A percentile compares a stretch with the other conserved stretches of the same genome.
Evolutionary conservation across 768 basidiomycete genomes (phyloP).

Genomic region (Tulasnella sp.): DNA sequence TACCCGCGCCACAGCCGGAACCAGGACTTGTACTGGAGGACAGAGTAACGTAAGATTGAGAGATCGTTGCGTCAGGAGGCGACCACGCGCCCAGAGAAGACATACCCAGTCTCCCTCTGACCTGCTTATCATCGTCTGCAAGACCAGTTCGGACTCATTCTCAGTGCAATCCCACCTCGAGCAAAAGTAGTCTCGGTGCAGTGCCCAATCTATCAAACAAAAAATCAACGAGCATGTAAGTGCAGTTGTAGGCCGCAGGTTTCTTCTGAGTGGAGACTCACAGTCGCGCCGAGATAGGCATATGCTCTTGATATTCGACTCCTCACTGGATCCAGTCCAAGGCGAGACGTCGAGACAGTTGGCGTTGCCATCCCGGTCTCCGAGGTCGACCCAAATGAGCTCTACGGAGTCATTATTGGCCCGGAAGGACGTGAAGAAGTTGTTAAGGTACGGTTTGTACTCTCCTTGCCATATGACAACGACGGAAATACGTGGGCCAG

Average conservation of each 20-base stretch:
- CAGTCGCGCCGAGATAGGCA: neutral
- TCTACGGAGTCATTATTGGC: neutral
- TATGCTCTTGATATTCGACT: neutral
- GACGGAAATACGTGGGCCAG: constrained; percentile 6
- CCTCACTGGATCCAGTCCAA: neutral
- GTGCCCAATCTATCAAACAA: constrained; percentile 4
- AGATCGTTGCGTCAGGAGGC: too few relatives aligned
- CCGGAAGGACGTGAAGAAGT: constrained; percentile 1
- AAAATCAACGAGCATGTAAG: neutral
- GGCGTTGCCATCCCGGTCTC: neutral
- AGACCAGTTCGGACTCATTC: neutral
- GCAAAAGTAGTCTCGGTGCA: constrained; percentile 16
- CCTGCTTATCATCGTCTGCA: neutral
- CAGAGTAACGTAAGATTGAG: neutral
- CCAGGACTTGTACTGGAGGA: constrained; percentile 8
- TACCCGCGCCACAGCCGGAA: constrained; percentile 15
- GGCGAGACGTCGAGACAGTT: neutral
- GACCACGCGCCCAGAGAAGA: too few relatives aligned
- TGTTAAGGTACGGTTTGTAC: neutral
- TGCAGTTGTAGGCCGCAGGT: neutral
- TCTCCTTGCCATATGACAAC: neutral
- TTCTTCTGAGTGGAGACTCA: too few relatives aligned
- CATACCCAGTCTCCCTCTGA: too few relatives aligned
- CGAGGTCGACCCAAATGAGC: constrained; percentile 1
- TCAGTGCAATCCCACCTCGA: constrained; percentile 8